These are phyloP conservation scores for Arabidopsis arenosa DNA, from an alignment of 345 rosid genomes.

Conservation along the genomic window DNA sequence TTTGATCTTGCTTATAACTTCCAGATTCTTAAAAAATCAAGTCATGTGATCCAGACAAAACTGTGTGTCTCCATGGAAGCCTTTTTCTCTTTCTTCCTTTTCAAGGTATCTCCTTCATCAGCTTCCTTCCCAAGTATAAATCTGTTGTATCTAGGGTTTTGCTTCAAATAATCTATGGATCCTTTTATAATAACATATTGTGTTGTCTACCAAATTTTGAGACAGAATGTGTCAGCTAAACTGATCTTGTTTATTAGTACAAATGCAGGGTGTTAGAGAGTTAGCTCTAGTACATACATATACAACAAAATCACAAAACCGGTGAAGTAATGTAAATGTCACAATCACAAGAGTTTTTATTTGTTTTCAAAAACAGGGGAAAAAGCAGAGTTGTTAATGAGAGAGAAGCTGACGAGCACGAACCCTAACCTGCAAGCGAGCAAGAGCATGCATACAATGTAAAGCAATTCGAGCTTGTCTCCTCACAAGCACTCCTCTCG, in stretches of 20 bases:
- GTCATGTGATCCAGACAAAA: neutral
- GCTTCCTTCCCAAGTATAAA: slow-evolving; percentile 14
- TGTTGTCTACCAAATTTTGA: neutral
- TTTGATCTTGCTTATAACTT: slow-evolving; percentile 11
- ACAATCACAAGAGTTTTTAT: slow-evolving; percentile 20
- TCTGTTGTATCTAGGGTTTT: neutral
- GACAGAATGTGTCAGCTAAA: slow-evolving; percentile 15
- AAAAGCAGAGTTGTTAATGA: slow-evolving; percentile 5
- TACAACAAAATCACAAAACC: slow-evolving; percentile 31
- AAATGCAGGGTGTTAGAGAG: slow-evolving; percentile 24
- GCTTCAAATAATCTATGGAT: slow-evolving; percentile 23
- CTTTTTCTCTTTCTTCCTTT: slow-evolving; percentile 26
- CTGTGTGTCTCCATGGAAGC: slow-evolving; percentile 4
- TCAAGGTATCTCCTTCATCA: slow-evolving; percentile 34
- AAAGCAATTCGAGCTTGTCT: slow-evolving; percentile 68
- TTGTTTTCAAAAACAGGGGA: neutral
- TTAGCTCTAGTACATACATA: slow-evolving; percentile 32
- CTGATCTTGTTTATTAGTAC: slow-evolving; percentile 25
- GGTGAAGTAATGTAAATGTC: slow-evolving; percentile 26
- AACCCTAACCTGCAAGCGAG: slow-evolving; percentile 74
- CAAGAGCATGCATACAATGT: slow-evolving; percentile 82
- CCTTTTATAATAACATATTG: slow-evolving; percentile 5
- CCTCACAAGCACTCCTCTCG: slow-evolving; percentile 66
- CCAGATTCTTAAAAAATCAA: neutral
- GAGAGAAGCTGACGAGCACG: slow-evolving; percentile 74